A percentile compares a stretch with the other conserved stretches of the same genome.
Evolutionary conservation across 2,329 filamentous ascomycete genomes (phyloP).

Genomic region (Orbilia javanica): DNA sequence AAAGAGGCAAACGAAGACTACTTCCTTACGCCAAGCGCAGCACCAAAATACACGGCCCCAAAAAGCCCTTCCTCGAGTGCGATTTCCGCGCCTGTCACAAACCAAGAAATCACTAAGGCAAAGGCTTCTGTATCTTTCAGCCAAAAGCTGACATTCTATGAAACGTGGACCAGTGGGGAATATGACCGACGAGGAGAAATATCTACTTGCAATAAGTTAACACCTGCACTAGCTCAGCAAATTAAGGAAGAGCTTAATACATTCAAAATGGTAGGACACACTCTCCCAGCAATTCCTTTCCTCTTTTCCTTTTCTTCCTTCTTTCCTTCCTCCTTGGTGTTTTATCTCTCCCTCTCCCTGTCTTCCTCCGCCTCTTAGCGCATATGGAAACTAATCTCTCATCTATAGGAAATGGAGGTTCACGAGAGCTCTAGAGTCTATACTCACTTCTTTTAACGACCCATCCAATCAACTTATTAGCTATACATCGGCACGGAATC

Average conservation of each 20-base stretch:
- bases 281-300: no score
- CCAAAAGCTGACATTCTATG: slow-evolving; percentile 91
- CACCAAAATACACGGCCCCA: slow-evolving; percentile 69
- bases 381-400: slow-evolving; percentile 7
- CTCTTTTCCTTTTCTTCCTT: no score
- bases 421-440: slow-evolving; percentile 99
- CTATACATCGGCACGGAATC: slow-evolving; percentile 59
- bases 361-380: not conserved
- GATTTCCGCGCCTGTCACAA: slow-evolving; percentile 84
- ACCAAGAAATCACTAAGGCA: slow-evolving; percentile 73
- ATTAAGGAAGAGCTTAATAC: slow-evolving; percentile 99
- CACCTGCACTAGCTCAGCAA: slow-evolving; percentile 95
- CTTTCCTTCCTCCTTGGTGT: no score
- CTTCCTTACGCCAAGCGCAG: slow-evolving; percentile 71
- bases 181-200: slow-evolving; percentile 97
- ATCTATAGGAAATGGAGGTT: slow-evolving; percentile 93
- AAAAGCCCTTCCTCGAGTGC: slow-evolving; percentile 79
- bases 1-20: slow-evolving; percentile 81
- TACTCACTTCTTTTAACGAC: slow-evolving; percentile 97
- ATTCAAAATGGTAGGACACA: slow-evolving; percentile 94
- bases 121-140: slow-evolving; percentile 73
- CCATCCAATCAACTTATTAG: slow-evolving; percentile 54
- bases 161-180: slow-evolving; percentile 94
- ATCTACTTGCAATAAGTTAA: slow-evolving; percentile 96
- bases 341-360: not conserved